Conservation (phyloP, 192 early-diverging fungal species). For the Entophlyctis helioformis region DNA sequence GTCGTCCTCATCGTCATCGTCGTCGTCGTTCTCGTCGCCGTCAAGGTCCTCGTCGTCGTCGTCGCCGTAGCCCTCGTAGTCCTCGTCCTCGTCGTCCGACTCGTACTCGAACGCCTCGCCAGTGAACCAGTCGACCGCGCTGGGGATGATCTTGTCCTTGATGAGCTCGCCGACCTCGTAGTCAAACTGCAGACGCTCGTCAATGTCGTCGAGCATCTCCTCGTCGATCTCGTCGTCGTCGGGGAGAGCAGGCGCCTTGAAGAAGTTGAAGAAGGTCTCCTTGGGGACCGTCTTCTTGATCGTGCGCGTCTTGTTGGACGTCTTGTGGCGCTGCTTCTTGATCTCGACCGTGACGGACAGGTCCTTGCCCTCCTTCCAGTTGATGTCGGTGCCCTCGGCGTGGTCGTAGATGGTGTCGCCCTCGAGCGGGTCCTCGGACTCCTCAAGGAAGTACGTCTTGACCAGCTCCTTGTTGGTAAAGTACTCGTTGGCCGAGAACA, state of each 20-base stretch:
- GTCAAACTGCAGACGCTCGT: conserved; percentile 80
- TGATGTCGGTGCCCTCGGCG: conserved; percentile 76
- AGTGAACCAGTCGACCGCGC: conserved; percentile 97
- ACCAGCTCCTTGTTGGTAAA: conserved; percentile 78
- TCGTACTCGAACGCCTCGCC: conserved; percentile 89
- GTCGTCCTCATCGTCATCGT: conserved; percentile 49
- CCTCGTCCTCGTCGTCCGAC: conserved; percentile 42
- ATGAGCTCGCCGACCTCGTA: conserved; percentile 96
- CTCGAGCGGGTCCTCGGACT: conserved; percentile 53
- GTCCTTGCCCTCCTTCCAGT: conserved; percentile 97
- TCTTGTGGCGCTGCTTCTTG: conserved; percentile 98
- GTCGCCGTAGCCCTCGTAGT: conserved; percentile 17
- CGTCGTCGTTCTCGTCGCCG: conserved; percentile 53
- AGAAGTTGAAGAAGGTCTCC: conserved; percentile 98
- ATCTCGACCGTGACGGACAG: conserved; percentile 87
- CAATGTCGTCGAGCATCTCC: conserved; percentile 56
- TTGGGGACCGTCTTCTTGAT: conserved; percentile 94
- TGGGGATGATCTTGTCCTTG: conserved; percentile 95
- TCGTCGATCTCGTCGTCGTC: conserved; percentile 60
- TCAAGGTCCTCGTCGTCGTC: conserved; percentile 52
- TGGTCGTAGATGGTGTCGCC: conserved; percentile 84
- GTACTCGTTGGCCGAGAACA: conserved; percentile 77
- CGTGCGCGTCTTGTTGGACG: conserved; percentile 93
- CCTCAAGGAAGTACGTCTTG: conserved; percentile 88
- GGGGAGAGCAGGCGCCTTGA: conserved; percentile 56